These are phyloP conservation scores for Thelonectria olida DNA, from an alignment of 2,329 filamentous ascomycete species.

Conservation along the genomic window DNA sequence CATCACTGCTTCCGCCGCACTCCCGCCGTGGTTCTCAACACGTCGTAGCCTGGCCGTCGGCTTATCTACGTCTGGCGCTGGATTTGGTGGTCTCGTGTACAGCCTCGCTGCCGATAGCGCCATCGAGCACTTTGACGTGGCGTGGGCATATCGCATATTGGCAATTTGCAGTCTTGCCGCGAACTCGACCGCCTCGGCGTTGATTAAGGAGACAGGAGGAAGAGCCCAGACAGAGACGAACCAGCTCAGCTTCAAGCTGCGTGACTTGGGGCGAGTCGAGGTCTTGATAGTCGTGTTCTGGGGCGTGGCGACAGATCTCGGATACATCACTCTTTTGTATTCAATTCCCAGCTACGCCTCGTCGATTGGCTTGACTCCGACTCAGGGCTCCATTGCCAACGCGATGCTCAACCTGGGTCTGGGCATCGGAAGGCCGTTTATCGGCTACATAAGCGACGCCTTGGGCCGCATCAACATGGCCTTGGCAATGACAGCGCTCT, in stretches of 20 bases:
- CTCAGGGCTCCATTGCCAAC: conserved; percentile 15
- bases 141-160: conserved; percentile 19
- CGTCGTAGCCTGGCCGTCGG: conserved; percentile 9
- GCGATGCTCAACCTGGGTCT: conserved; percentile 16
- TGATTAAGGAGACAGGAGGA: conserved; percentile 3
- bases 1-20: conserved; percentile 68
- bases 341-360: conserved; percentile 17
- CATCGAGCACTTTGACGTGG: conserved; percentile 3
- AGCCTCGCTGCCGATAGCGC: conserved; percentile 6
- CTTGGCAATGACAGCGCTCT: background rate
- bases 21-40: conserved; percentile 74
- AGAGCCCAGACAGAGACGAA: background rate
- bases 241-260: background rate
- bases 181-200: background rate
- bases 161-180: conserved; percentile 6
- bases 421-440: conserved; percentile 3
- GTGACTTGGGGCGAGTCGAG: conserved; percentile 8
- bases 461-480: conserved; percentile 20
- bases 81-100: conserved; percentile 12
- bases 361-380: conserved; percentile 7
- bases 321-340: conserved; percentile 14
- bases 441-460: conserved; percentile 18
- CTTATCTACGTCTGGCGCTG: conserved; percentile 7
- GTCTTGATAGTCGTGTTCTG: conserved; percentile 17
- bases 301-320: conserved; percentile 8